Conservation (phyloP, 257 asterid species). For the Scutellaria barbata region DNA sequence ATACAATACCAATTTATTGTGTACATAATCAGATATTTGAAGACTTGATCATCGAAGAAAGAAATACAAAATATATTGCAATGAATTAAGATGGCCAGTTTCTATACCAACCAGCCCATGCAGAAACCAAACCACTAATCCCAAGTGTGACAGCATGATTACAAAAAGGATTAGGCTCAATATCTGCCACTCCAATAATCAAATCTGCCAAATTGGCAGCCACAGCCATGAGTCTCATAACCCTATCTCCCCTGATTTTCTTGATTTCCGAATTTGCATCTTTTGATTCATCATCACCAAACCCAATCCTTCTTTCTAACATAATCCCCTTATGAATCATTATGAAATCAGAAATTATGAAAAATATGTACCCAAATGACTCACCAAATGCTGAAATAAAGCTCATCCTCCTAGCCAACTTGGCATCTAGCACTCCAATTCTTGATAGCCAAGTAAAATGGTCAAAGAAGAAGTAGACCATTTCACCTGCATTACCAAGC, state of each 20-base stretch:
- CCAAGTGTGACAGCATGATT: conserved; percentile 80
- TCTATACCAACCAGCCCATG: conserved; percentile 99
- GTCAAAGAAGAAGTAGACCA: conserved; percentile 96
- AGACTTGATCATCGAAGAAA: background rate
- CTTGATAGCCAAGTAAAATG: conserved; percentile 87
- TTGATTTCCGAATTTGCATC: conserved; percentile 26
- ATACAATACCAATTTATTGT: no score
- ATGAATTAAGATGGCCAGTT: conserved; percentile 75
- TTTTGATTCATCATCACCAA: conserved; percentile 32
- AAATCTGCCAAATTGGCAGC: conserved; percentile 92
- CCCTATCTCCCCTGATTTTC: conserved; percentile 74
- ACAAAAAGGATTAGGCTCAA: conserved; percentile 93
- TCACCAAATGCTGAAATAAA: conserved; percentile 92
- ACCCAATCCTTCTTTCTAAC: conserved; percentile 50
- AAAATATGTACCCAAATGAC: conserved; percentile 79
- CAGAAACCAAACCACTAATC: conserved; percentile 90
- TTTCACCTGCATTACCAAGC: conserved; percentile 81
- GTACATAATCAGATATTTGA: no score
- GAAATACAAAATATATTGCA: background rate
- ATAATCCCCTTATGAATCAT: conserved; percentile 64
- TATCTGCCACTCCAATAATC: conserved; percentile 78
- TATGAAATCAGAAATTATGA: conserved; percentile 61
- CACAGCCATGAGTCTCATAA: conserved; percentile 85
- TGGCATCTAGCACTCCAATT: conserved; percentile 67
- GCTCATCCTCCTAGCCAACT: conserved; percentile 69